A percentile compares a stretch with the other conserved stretches of the same genome.
Conservation (phyloP, 2,329 filamentous ascomycete genomes). For the Fusarium vanettenii region DNA sequence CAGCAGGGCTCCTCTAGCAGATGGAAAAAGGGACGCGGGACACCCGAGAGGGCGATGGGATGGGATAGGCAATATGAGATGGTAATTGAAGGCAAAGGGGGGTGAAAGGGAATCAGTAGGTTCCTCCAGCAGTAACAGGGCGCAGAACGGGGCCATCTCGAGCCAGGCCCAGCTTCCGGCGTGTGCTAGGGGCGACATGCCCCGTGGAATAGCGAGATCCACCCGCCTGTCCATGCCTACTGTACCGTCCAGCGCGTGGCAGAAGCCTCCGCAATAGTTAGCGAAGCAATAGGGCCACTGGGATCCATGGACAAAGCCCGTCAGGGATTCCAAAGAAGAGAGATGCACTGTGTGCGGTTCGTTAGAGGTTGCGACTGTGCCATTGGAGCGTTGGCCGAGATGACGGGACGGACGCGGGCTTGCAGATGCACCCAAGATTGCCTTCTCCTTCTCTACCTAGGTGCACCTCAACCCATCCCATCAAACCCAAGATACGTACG, state of each 20-base stretch:
- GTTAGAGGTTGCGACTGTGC: conserved; percentile 16
- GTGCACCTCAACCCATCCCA: conserved; percentile 12
- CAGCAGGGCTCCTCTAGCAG: conserved; percentile 4
- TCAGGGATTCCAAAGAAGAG: background rate
- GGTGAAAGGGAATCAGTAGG: background rate
- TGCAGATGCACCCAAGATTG: conserved; percentile 9
- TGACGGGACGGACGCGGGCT: background rate
- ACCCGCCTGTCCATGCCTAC: conserved; percentile 2
- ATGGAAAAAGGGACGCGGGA: conserved; percentile 10
- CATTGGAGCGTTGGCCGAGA: conserved; percentile 2
- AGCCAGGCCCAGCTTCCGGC: conserved; percentile 1
- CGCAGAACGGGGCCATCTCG: conserved; percentile 17
- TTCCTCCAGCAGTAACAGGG: conserved; percentile 24
- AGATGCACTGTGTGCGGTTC: conserved; percentile 20
- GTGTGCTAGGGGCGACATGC: background rate
- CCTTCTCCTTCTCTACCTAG: conserved; percentile 14
- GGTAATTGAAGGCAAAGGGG: conserved; percentile 1
- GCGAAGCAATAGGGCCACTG: conserved; percentile 23
- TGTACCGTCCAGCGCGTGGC: conserved; percentile 27
- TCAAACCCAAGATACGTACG: background rate
- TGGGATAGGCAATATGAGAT: background rate
- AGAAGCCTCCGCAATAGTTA: conserved; percentile 25
- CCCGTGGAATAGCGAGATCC: conserved; percentile 14
- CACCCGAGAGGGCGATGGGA: conserved; percentile 6
- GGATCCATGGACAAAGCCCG: conserved; percentile 9